Percentiles rank a stretch among this genome's conserved stretches.
Conservation (phyloP, 192 early-diverging fungal genomes). For the Backusella tarrabulga region DNA sequence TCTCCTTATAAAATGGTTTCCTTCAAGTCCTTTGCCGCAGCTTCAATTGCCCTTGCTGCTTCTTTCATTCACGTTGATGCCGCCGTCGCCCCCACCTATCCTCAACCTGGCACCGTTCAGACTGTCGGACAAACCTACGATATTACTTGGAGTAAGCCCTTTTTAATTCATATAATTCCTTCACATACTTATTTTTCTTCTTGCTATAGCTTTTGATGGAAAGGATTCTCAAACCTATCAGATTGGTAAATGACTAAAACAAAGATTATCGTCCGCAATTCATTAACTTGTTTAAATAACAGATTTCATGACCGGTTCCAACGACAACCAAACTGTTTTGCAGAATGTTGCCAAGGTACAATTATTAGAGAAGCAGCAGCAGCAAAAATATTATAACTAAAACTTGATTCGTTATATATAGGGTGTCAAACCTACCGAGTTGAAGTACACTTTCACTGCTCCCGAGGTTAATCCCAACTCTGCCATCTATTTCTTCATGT, state of each 20-base stretch:
- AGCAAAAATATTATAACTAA: background rate
- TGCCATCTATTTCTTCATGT: constrained; percentile 42
- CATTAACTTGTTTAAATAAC: background rate
- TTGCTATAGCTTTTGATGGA: constrained; percentile 7
- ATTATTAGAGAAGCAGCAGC: background rate
- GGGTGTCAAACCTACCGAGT: constrained; percentile 15
- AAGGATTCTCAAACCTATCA: background rate
- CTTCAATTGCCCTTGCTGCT: constrained; percentile 17
- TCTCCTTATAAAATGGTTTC: constrained; percentile 15
- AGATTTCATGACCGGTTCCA: constrained; percentile 48
- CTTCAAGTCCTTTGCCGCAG: background rate
- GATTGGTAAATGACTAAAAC: constrained; percentile 1
- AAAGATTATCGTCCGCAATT: background rate
- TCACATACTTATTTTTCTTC: background rate
- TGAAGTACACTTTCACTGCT: constrained; percentile 19
- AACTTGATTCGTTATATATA: background rate
- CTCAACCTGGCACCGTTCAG: constrained; percentile 27
- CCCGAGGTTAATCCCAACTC: constrained; percentile 30
- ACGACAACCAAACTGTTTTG: constrained; percentile 25
- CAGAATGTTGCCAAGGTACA: constrained; percentile 34
- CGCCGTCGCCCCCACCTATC: constrained; percentile 24
- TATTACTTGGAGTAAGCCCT: constrained; percentile 35
- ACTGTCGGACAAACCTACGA: constrained; percentile 12
- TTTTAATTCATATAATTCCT: constrained; percentile 2
- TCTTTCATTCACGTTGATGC: constrained; percentile 16